Conservation (phyloP, 352 stramenopile genomes). For the Pythium pyrilobum region DNA sequence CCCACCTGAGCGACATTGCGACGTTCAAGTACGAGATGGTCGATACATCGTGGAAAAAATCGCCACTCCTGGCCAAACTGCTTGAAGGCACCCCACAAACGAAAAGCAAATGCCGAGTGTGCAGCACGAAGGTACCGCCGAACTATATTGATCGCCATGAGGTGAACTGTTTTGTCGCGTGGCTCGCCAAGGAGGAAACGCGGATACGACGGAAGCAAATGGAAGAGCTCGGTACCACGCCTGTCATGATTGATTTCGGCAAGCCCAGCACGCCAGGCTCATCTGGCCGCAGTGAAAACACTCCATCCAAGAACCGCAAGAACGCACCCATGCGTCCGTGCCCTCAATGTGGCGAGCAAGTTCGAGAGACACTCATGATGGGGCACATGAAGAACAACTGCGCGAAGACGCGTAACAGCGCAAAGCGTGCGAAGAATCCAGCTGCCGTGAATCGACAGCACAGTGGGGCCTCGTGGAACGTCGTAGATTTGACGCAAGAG, state of each 20-base stretch:
- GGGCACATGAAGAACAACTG: conserved; percentile 62
- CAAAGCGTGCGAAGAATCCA: conserved; percentile 25
- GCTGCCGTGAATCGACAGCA: conserved; percentile 31
- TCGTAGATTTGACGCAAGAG: conserved; percentile 23
- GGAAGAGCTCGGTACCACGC: conserved; percentile 25
- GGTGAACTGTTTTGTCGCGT: conserved; percentile 52
- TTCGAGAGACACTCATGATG: conserved; percentile 66
- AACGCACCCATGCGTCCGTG: conserved; percentile 41
- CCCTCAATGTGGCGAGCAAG: conserved; percentile 54
- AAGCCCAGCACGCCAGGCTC: background rate
- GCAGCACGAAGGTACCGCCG: conserved; percentile 36
- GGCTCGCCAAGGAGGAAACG: conserved; percentile 43
- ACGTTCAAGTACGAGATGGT: conserved; percentile 59
- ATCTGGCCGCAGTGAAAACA: conserved; percentile 1
- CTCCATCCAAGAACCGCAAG: conserved; percentile 23
- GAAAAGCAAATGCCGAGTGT: conserved; percentile 56
- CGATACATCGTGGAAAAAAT: conserved; percentile 48
- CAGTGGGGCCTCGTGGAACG: background rate
- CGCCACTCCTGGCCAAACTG: conserved; percentile 23
- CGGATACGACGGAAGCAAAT: conserved; percentile 34
- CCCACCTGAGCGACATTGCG: conserved; percentile 60
- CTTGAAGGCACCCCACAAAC: conserved; percentile 18
- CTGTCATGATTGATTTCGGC: conserved; percentile 37
- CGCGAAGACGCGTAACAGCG: conserved; percentile 11
- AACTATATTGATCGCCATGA: conserved; percentile 45